Base-by-base conservation (phyloP, 768 basidiomycete genomes). In the Aureoboletus auriporus region DNA sequence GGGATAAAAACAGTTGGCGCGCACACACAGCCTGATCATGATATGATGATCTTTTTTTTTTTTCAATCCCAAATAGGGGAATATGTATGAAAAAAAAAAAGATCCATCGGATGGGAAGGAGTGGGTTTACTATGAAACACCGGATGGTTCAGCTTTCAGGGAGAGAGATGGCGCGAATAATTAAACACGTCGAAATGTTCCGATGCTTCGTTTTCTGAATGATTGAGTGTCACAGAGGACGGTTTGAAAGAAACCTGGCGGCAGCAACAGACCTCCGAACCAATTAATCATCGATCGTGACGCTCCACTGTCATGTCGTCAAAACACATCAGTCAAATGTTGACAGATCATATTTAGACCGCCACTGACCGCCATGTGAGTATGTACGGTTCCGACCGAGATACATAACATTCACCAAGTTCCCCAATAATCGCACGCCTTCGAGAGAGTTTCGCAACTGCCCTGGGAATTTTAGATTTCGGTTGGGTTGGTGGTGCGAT, bases 231-330 rank as follows among this genome's bases (percentile, higher is more conserved):
- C 13, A 38, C 34, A 8, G 35, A 2, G 20, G 20, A 23, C 20
- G 20, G 4, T 23, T 23, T 23, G n/a, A 23, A 23, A 23, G 20
- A 23, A 23, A 2, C 4, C 4, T 2, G 20, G 20, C 20, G 20
- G 20, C 20, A 23, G 20, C 20, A 23, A 23, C 20, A 23, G 2
- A 23, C 20, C 2, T 23, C 20, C 20, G 20, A 23, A 23, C 20
- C 20, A 23, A 23, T 23, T 23, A 23, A 23, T 23, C 20, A 23
- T 23, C 20, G 20, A 23, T 23, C 20, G 20, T 4, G 20, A 45
- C 36, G 44, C 5, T 13, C 16, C 47, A n/a, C n/a, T 40, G 50
- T 50, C 44, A 52, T 30, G 30, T 58, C 29, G 35, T 51, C 53
- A 54, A 28, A 39, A 23, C 28, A 27, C 14, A 13, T 29, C 27